Conservation (phyloP, 2,329 filamentous ascomycete genomes). For the Thelonectria blattea region DNA sequence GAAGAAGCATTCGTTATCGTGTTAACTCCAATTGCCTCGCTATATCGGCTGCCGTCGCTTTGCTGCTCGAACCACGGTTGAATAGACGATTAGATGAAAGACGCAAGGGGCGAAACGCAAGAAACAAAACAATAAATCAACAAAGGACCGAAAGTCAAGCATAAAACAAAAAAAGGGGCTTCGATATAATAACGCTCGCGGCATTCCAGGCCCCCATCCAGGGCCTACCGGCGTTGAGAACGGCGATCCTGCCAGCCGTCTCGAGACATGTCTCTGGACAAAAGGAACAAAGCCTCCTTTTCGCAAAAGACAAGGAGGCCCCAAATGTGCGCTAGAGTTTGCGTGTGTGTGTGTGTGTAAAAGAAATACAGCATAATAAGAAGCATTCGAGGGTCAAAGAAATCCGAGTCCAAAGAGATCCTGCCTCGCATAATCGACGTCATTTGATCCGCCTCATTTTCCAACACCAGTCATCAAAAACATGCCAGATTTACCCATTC, state of each 20-base stretch:
- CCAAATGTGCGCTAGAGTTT: background rate
- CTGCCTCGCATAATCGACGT: slow-evolving; percentile 11
- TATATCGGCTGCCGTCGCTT: slow-evolving; percentile 13
- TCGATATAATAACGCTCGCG: background rate
- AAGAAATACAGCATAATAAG: slow-evolving; percentile 4
- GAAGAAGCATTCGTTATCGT: background rate
- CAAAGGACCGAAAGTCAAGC: background rate
- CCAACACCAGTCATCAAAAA: background rate
- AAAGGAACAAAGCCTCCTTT: background rate
- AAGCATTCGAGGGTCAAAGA: slow-evolving; percentile 7
- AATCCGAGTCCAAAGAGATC: slow-evolving; percentile 2
- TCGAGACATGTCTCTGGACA: background rate
- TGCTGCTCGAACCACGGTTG: slow-evolving; percentile 22
- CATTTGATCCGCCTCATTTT: background rate
- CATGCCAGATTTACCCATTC: slow-evolving; percentile 6
- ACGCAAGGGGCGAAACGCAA: background rate
- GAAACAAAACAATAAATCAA: background rate
- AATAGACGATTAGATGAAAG: background rate
- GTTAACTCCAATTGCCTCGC: background rate
- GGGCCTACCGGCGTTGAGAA: slow-evolving; percentile 7
- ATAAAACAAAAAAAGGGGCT: background rate
- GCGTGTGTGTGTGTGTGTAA: no score
- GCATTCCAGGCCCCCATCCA: slow-evolving; percentile 1
- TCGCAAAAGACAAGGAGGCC: background rate
- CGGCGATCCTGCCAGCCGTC: slow-evolving; percentile 29